Conservation (phyloP, 2,329 filamentous ascomycete species). For the Blastomyces gilchristii region DNA sequence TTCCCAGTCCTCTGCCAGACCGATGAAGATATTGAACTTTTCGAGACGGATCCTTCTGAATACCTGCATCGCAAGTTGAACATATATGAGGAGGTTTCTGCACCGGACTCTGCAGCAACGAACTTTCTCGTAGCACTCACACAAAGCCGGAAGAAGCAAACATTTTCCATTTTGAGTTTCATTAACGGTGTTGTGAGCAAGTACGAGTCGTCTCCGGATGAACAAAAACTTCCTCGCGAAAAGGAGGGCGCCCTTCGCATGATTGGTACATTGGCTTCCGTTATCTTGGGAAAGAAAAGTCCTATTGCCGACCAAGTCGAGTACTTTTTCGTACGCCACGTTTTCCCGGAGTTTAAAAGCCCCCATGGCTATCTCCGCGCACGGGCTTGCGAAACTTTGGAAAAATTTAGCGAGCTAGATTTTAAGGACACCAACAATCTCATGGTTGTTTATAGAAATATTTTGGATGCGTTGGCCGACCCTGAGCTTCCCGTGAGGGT, state of each 20-base stretch:
- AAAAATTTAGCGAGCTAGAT: constrained; percentile 95
- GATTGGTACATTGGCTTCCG: constrained; percentile 89
- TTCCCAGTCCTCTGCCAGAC: constrained; percentile 92
- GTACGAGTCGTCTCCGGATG: constrained; percentile 73
- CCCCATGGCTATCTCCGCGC: constrained; percentile 85
- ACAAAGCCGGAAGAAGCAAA: constrained; percentile 89
- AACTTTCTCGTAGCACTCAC: constrained; percentile 94
- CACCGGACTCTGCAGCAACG: constrained; percentile 88
- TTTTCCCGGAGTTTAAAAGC: constrained; percentile 96
- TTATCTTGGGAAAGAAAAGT: constrained; percentile 95
- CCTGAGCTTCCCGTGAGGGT: constrained; percentile 86
- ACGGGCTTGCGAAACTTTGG: constrained; percentile 89
- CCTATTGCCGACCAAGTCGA: constrained; percentile 96
- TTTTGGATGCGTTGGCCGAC: constrained; percentile 94
- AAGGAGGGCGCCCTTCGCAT: constrained; percentile 95
- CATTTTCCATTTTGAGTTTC: constrained; percentile 86
- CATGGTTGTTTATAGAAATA: constrained; percentile 90
- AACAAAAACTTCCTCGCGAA: constrained; percentile 84
- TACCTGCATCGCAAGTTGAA: constrained; percentile 96
- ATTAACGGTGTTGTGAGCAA: constrained; percentile 91
- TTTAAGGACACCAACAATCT: constrained; percentile 96
- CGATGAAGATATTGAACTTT: constrained; percentile 85
- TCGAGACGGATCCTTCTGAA: constrained; percentile 87
- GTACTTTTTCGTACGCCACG: constrained; percentile 95
- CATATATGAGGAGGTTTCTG: constrained; percentile 93